phyloP scores from a whole-genome alignment of 495 filamentous ascomycete species.

The Penicillium simplicissimum region DNA sequence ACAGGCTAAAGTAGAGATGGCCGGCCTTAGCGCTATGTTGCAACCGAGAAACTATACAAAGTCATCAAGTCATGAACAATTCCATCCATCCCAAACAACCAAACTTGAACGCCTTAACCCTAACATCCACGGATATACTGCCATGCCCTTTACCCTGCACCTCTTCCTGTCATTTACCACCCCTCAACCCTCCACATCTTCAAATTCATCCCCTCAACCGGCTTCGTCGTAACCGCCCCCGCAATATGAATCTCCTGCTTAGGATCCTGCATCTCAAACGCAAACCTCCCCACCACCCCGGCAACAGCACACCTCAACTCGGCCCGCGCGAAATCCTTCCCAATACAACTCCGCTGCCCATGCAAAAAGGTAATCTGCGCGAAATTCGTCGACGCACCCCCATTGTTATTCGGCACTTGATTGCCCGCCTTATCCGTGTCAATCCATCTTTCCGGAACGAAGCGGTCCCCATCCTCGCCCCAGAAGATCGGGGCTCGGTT shows the following conservation, averaged over 20 bases:
- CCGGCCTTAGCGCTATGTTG: no score
- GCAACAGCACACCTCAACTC: slow-evolving; percentile 42
- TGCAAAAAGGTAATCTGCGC: slow-evolving; percentile 52
- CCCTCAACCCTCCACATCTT: slow-evolving; percentile 59
- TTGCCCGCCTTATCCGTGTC: slow-evolving; percentile 38
- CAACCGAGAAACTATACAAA: neutral
- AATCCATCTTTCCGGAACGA: slow-evolving; percentile 52
- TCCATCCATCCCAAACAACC: neutral
- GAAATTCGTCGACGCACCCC: slow-evolving; percentile 47
- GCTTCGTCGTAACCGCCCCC: slow-evolving; percentile 64
- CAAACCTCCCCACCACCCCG: slow-evolving; percentile 38
- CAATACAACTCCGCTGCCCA: slow-evolving; percentile 51
- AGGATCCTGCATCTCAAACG: slow-evolving; percentile 59
- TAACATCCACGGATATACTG: neutral
- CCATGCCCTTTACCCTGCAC: neutral
- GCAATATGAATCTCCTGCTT: slow-evolving; percentile 61
- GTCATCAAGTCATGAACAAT: neutral
- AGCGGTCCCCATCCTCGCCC: slow-evolving; percentile 43
- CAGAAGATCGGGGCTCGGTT: slow-evolving; percentile 44
- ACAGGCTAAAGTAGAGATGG: no score
- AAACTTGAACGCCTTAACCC: neutral
- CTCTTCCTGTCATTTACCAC: slow-evolving; percentile 51
- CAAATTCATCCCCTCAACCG: slow-evolving; percentile 64
- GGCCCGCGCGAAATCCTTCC: slow-evolving; percentile 50
- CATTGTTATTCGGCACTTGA: slow-evolving; percentile 32